A percentile compares a stretch with the other conserved stretches of the same genome.
These are phyloP conservation scores for Datisca glomerata DNA, from an alignment of 306 rosid species.

Conservation along the genomic window DNA sequence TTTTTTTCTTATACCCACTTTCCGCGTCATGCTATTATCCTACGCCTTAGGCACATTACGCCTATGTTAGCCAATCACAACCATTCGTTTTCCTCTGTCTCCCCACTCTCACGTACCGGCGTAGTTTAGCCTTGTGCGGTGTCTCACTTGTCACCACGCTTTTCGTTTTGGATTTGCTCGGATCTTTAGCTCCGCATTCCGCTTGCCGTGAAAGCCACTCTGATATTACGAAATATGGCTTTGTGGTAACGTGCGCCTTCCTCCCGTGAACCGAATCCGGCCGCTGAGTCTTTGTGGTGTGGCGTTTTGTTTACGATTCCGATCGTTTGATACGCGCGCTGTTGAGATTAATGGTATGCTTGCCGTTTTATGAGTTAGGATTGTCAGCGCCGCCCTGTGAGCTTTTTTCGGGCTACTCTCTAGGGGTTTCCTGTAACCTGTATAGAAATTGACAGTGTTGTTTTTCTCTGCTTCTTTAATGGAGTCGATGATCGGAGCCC, in stretches of 20 bases:
- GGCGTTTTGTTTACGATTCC: neutral
- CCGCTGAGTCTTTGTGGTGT: neutral
- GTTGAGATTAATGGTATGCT: neutral
- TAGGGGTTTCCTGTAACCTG: slow-evolving; percentile 1
- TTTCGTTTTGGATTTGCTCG: neutral
- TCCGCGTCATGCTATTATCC: neutral
- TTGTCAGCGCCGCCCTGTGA: too few species aligned
- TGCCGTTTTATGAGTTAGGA: too few species aligned
- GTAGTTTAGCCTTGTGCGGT: slow-evolving; percentile 10
- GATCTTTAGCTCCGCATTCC: neutral
- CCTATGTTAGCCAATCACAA: neutral
- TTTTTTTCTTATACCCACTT: slow-evolving; percentile 4
- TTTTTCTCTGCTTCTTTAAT: slow-evolving; percentile 13
- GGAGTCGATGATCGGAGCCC: slow-evolving; percentile 13
- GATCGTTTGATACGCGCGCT: neutral
- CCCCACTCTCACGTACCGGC: neutral
- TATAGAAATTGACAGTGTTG: neutral
- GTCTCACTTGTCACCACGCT: neutral
- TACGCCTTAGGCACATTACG: slow-evolving; percentile 2
- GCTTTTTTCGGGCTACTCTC: too few species aligned
- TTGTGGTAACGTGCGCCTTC: slow-evolving; percentile 30
- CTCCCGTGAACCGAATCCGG: slow-evolving; percentile 8
- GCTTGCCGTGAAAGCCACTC: neutral
- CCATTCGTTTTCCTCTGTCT: neutral
- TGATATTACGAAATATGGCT: too few species aligned